phyloP scores from a whole-genome alignment of 177 flowering plant genomes.

The Telopea speciosissima region DNA sequence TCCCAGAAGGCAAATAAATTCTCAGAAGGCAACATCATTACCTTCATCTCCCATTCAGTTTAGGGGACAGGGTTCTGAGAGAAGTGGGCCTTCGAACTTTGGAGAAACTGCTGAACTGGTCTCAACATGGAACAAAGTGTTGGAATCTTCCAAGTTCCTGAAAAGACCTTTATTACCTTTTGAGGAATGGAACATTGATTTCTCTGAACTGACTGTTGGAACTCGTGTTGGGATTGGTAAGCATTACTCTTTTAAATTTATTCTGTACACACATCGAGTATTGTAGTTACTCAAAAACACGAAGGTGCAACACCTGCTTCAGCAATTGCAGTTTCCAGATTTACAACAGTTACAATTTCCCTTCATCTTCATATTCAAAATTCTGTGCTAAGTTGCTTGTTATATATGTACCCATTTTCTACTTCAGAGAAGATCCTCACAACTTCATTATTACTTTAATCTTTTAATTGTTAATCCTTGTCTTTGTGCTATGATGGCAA shows the following conservation, averaged over 20 bases:
- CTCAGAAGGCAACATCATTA: slow-evolving; percentile 82
- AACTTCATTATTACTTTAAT: too few species aligned
- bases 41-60: slow-evolving; percentile 89
- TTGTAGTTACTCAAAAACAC: too few species aligned
- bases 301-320: neutral
- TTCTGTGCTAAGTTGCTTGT: neutral
- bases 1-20: slow-evolving; percentile 39
- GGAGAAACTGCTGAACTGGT: slow-evolving; percentile 39
- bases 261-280: neutral
- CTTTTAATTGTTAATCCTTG: neutral
- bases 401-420: neutral
- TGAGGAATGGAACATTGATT: slow-evolving; percentile 92
- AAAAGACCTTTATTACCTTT: slow-evolving; percentile 69
- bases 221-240: slow-evolving; percentile 98
- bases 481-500: too few species aligned
- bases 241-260: slow-evolving; percentile 12
- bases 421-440: too few species aligned
- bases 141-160: slow-evolving; percentile 55
- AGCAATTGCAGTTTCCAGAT: neutral
- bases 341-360: neutral
- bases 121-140: slow-evolving; percentile 73
- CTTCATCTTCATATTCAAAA: neutral
- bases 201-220: slow-evolving; percentile 86
- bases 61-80: slow-evolving; percentile 43
- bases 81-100: slow-evolving; percentile 33